Conservation (phyloP, 2,329 filamentous ascomycete genomes). For the Colletotrichum eleusines region DNA sequence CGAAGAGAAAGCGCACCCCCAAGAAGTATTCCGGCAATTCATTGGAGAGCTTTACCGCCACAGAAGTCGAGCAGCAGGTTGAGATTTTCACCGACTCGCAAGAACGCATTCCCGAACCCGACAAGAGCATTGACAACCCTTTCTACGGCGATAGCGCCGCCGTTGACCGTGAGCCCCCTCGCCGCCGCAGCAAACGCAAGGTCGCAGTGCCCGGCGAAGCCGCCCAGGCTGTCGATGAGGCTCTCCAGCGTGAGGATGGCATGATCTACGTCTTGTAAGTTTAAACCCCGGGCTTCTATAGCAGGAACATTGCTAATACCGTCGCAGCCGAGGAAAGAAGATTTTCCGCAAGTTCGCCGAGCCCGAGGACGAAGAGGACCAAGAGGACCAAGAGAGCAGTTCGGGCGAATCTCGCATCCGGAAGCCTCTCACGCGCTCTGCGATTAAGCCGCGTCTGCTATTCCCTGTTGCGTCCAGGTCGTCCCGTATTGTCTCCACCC, state of each 20-base stretch:
- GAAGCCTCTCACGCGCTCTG: slow-evolving; percentile 72
- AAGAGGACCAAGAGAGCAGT: slow-evolving; percentile 50
- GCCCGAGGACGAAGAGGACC: slow-evolving; percentile 51
- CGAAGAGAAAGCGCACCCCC: slow-evolving; percentile 66
- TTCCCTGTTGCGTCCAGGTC: slow-evolving; percentile 64
- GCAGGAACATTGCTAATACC: slow-evolving; percentile 37
- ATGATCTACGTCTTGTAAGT: slow-evolving; percentile 84
- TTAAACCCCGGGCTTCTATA: slow-evolving; percentile 10
- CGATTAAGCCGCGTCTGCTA: slow-evolving; percentile 78
- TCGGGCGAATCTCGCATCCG: slow-evolving; percentile 49
- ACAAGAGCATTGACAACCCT: slow-evolving; percentile 76
- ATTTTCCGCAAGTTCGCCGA: slow-evolving; percentile 77
- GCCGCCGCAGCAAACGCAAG: slow-evolving; percentile 66
- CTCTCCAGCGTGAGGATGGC: slow-evolving; percentile 75
- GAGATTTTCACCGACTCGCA: slow-evolving; percentile 83
- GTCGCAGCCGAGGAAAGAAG: slow-evolving; percentile 79
- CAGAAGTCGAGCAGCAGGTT: slow-evolving; percentile 71
- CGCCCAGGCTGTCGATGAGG: slow-evolving; percentile 71
- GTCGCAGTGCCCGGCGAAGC: slow-evolving; percentile 69
- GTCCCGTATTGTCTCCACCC: slow-evolving; percentile 43
- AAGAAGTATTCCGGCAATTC: slow-evolving; percentile 69
- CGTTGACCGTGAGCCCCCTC: slow-evolving; percentile 56
- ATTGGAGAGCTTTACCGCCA: slow-evolving; percentile 69
- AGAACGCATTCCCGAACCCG: slow-evolving; percentile 78
- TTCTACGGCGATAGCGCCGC: slow-evolving; percentile 68